Percentiles rank a stretch among this genome's conserved stretches.
Conservation (phyloP, 495 filamentous ascomycete species). For the Penicillium lividum region DNA sequence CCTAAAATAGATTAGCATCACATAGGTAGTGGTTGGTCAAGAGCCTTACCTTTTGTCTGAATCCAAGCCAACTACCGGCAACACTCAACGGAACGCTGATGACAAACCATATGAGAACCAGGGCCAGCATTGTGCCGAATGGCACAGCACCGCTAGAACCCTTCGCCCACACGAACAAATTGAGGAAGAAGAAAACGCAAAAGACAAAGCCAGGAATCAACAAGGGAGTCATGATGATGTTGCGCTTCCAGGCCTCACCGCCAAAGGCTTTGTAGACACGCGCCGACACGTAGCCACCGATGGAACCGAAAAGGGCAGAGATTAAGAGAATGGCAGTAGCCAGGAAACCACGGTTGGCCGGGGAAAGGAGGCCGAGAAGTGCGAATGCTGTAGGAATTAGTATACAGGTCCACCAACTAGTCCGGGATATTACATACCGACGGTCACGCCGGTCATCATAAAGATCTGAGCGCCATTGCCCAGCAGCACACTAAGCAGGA, state of each 20-base stretch:
- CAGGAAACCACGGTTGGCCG: conserved; percentile 89
- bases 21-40: background rate
- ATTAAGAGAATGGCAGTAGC: conserved; percentile 89
- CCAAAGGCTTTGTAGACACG: conserved; percentile 89
- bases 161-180: conserved; percentile 94
- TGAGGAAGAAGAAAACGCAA: conserved; percentile 84
- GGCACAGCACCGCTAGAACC: conserved; percentile 90
- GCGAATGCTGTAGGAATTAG: conserved; percentile 62
- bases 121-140: conserved; percentile 92
- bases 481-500: conserved; percentile 83
- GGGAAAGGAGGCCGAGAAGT: conserved; percentile 89
- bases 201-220: conserved; percentile 89
- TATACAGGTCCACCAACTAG: conserved; percentile 5
- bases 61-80: conserved; percentile 90
- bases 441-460: conserved; percentile 94
- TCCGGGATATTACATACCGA: conserved; percentile 43
- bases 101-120: conserved; percentile 93
- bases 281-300: conserved; percentile 89
- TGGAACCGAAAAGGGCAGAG: conserved; percentile 88
- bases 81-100: conserved; percentile 91
- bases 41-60: conserved; percentile 57
- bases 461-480: conserved; percentile 96
- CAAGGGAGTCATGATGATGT: conserved; percentile 83
- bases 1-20: conserved; percentile 23
- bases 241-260: conserved; percentile 91